A percentile compares a stretch with the other conserved stretches of the same genome.
Evolutionary conservation across 257 asterid genomes (phyloP).

Genomic region (Lantana camara): DNA sequence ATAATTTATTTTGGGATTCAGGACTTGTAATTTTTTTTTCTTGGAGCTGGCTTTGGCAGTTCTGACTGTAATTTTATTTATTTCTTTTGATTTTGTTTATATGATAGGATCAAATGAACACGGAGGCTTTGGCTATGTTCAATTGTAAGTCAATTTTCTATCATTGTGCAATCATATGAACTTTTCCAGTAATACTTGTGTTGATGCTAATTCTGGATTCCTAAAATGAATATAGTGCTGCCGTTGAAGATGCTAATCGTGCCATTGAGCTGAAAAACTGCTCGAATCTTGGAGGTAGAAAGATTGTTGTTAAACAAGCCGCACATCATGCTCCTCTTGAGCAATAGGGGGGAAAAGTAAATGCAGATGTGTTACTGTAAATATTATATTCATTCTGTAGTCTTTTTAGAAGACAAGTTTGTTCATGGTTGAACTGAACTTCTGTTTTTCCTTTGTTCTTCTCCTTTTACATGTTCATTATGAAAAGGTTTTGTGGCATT

Average conservation of each 20-base stretch:
- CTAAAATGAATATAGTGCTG: constrained; percentile 55
- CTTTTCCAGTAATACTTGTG: background rate
- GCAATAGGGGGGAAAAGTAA: constrained; percentile 64
- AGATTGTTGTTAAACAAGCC: constrained; percentile 84
- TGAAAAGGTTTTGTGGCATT: background rate
- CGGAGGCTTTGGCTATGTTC: constrained; percentile 93
- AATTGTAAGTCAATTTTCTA: constrained; percentile 63
- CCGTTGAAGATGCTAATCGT: constrained; percentile 80
- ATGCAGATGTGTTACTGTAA: constrained; percentile 53
- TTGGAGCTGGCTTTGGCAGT: background rate
- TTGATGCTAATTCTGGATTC: constrained; percentile 20
- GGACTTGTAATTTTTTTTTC: constrained; percentile 3
- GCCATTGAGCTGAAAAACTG: constrained; percentile 85
- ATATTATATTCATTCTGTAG: background rate
- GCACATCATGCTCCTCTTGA: constrained; percentile 82
- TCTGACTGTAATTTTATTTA: background rate
- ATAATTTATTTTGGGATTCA: background rate
- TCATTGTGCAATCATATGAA: background rate
- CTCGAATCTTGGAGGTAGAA: constrained; percentile 74
- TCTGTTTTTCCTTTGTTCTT: background rate
- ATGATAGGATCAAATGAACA: constrained; percentile 77
- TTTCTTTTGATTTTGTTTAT: constrained; percentile 23
- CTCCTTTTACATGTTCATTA: constrained; percentile 16
- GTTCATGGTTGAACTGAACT: background rate
- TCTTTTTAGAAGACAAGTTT: constrained; percentile 8